phyloP scores from a whole-genome alignment of 176 grass and related monocot genomes.

The Carex pumila region DNA sequence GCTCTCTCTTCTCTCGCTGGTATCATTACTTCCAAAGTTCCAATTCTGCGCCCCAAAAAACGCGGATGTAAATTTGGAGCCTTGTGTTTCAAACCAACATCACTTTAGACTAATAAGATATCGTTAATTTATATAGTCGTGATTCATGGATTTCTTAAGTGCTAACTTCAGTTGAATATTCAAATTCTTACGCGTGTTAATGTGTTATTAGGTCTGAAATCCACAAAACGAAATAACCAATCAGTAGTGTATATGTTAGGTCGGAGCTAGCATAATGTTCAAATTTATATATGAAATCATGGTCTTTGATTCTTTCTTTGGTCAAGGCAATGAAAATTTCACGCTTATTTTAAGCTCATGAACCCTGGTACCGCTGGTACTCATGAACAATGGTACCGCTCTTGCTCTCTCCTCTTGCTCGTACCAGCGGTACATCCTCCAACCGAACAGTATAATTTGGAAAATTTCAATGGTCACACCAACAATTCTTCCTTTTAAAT shows the following conservation, averaged over 20 bases:
- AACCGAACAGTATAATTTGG: no score
- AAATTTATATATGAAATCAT: no score
- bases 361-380: no score
- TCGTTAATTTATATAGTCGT: not conserved
- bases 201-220: conserved; percentile 3
- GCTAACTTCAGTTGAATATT: not conserved
- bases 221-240: not conserved
- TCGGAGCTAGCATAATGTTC: not conserved
- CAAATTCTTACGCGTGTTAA: conserved; percentile 1
- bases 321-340: not conserved
- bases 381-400: no score
- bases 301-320: not conserved
- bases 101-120: not conserved
- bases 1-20: no score
- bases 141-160: not conserved
- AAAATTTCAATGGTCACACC: no score
- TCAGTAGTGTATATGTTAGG: not conserved
- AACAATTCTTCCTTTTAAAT: no score
- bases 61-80: conserved; percentile 2
- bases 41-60: not conserved
- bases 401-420: no score
- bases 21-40: not conserved
- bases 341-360: no score
- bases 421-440: no score
- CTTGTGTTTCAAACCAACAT: not conserved